phyloP scores from a whole-genome alignment of 1,284 basidiomycete species.

The Irpex sp. region DNA sequence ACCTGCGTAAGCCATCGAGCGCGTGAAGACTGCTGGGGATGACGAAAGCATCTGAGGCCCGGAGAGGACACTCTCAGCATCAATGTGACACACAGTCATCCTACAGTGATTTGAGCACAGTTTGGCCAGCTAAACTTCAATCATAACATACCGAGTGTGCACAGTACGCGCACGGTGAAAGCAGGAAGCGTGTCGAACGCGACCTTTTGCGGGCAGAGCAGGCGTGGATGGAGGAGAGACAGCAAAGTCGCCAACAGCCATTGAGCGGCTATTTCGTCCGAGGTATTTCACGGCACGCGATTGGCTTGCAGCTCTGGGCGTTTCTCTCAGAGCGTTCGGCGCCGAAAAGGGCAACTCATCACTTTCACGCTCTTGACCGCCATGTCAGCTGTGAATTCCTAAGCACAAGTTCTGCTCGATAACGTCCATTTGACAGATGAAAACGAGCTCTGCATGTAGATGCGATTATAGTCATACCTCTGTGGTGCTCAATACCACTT shows the following conservation, averaged over 20 bases:
- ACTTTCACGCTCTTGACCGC: background rate
- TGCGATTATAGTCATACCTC: too few relatives aligned
- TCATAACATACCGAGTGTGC: constrained; percentile 46
- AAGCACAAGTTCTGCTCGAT: too few relatives aligned
- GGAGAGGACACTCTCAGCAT: constrained; percentile 79
- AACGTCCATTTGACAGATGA: too few relatives aligned
- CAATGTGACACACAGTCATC: constrained; percentile 71
- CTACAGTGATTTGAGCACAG: constrained; percentile 29
- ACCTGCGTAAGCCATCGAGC: constrained; percentile 16
- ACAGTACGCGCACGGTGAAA: constrained; percentile 18
- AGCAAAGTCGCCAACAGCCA: constrained; percentile 1
- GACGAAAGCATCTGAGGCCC: constrained; percentile 45
- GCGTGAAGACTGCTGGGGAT: constrained; percentile 21
- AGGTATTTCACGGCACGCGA: background rate
- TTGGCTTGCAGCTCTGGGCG: background rate
- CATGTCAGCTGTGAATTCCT: too few relatives aligned
- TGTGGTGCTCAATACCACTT: too few relatives aligned
- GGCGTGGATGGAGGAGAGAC: background rate
- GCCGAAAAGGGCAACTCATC: background rate
- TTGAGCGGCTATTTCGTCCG: background rate
- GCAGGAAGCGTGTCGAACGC: constrained; percentile 15
- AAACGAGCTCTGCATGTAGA: too few relatives aligned
- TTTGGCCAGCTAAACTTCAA: background rate
- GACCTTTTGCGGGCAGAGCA: constrained; percentile 9
- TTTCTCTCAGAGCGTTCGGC: background rate